Percentiles rank a stretch among this genome's conserved stretches.
Evolutionary conservation across 2,329 filamentous ascomycete genomes (phyloP).

Genomic region (Orbilia blumenaviensis): DNA sequence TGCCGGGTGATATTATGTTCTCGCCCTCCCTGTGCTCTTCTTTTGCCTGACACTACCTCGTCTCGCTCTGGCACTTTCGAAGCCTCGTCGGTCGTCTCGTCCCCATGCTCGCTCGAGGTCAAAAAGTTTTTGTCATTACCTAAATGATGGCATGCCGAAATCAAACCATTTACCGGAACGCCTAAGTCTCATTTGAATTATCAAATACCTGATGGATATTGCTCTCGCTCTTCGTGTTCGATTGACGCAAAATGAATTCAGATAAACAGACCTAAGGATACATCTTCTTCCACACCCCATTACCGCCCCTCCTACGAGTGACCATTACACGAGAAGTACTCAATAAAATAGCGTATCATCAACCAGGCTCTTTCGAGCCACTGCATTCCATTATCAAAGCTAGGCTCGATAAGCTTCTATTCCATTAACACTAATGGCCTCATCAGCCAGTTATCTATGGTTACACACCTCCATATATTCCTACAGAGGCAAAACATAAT

Average conservation of each 20-base stretch:
- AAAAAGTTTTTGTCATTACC: slow-evolving; percentile 44
- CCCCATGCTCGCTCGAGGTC: slow-evolving; percentile 36
- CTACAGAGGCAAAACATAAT: neutral
- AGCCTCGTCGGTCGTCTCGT: slow-evolving; percentile 39
- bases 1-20: too few species aligned
- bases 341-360: neutral
- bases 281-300: neutral
- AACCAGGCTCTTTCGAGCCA: too few species aligned
- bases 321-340: too few species aligned
- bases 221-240: slow-evolving; percentile 23
- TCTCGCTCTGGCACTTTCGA: slow-evolving; percentile 54
- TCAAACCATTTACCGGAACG: neutral
- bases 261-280: neutral
- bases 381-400: too few species aligned
- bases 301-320: too few species aligned
- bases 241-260: slow-evolving; percentile 26
- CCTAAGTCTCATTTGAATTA: neutral
- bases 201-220: slow-evolving; percentile 6
- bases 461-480: neutral
- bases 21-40: too few species aligned
- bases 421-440: neutral
- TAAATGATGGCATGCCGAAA: slow-evolving; percentile 36
- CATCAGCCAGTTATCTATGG: neutral
- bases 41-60: too few species aligned
- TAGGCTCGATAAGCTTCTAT: neutral